Conservation (phyloP, 2,329 filamentous ascomycete species). For the Cladosporium velox region DNA sequence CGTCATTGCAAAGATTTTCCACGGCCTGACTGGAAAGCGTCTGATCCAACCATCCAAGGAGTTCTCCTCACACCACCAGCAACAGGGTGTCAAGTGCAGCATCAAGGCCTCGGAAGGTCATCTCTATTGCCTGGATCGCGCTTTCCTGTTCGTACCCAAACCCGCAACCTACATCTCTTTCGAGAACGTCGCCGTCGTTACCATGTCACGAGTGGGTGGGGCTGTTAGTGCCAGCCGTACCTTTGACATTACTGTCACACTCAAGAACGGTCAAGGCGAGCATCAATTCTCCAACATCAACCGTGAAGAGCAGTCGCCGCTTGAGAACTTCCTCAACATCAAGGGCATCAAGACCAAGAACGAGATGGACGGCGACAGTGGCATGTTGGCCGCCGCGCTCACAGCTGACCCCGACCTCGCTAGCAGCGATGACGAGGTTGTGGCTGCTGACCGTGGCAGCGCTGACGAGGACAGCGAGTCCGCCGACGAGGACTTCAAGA, state of each 20-base stretch:
- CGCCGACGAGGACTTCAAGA: conserved; percentile 92
- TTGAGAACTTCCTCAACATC: conserved; percentile 97
- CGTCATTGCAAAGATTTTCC: conserved; percentile 94
- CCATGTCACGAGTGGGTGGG: conserved; percentile 92
- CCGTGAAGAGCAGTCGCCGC: conserved; percentile 90
- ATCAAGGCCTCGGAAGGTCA: conserved; percentile 99
- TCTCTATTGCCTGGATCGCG: conserved; percentile 95
- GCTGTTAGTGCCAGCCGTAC: conserved; percentile 92
- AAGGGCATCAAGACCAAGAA: conserved; percentile 97
- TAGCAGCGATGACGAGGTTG: conserved; percentile 76
- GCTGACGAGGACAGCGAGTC: conserved; percentile 96
- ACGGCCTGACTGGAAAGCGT: conserved; percentile 91
- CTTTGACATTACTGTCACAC: conserved; percentile 91
- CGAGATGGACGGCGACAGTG: conserved; percentile 88
- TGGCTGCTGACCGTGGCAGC: conserved; percentile 76
- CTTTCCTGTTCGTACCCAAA: conserved; percentile 98
- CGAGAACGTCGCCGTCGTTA: conserved; percentile 87
- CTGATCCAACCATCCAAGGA: conserved; percentile 91
- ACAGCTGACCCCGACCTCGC: conserved; percentile 75
- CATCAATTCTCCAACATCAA: conserved; percentile 99
- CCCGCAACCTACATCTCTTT: conserved; percentile 96
- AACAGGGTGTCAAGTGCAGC: conserved; percentile 97
- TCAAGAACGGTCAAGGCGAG: conserved; percentile 84
- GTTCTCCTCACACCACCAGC: conserved; percentile 89
- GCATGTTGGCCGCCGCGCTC: conserved; percentile 75